Percentiles rank a stretch among this genome's conserved stretches.
Evolutionary conservation across 2,329 filamentous ascomycete genomes (phyloP).

Genomic region (Clarireedia hainanense): DNA sequence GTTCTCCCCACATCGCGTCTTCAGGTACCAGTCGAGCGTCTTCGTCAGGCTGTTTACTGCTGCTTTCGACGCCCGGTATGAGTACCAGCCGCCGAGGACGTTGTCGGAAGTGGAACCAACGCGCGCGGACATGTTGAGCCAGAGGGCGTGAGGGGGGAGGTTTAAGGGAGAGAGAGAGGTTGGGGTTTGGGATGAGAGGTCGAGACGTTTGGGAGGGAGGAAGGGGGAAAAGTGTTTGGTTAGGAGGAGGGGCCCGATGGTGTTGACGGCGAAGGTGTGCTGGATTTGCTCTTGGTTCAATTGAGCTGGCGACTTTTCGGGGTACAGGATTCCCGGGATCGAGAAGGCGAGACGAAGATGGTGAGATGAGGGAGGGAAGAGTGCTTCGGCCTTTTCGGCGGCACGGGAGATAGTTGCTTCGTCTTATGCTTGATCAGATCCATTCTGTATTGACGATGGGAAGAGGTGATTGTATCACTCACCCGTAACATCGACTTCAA

Average conservation of each 20-base stretch:
- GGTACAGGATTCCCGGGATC: conserved; percentile 62
- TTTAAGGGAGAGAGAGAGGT: conserved; percentile 18
- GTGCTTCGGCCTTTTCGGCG: conserved; percentile 38
- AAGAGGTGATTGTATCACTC: conserved; percentile 11
- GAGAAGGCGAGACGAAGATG: conserved; percentile 63
- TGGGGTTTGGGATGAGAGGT: conserved; percentile 20
- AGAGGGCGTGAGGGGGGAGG: conserved; percentile 50
- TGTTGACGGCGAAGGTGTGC: conserved; percentile 66
- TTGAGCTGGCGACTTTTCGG: conserved; percentile 63
- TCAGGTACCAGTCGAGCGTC: conserved; percentile 62
- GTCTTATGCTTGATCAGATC: conserved; percentile 31
- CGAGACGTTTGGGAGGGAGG: conserved; percentile 51
- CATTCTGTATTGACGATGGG: not conserved
- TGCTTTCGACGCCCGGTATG: conserved; percentile 69
- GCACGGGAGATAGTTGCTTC: conserved; percentile 56
- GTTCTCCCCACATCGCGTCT: conserved; percentile 46
- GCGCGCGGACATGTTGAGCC: conserved; percentile 70
- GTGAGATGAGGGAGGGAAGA: conserved; percentile 43
- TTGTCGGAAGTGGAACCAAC: conserved; percentile 72
- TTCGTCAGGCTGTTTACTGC: conserved; percentile 64
- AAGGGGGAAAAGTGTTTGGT: conserved; percentile 68
- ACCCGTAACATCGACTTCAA: conserved; percentile 52
- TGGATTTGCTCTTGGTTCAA: conserved; percentile 54
- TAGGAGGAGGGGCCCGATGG: conserved; percentile 65
- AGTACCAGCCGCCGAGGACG: conserved; percentile 70